Base-by-base conservation (phyloP, 192 early-diverging fungal species). In the Chytriomyces sp. region DNA sequence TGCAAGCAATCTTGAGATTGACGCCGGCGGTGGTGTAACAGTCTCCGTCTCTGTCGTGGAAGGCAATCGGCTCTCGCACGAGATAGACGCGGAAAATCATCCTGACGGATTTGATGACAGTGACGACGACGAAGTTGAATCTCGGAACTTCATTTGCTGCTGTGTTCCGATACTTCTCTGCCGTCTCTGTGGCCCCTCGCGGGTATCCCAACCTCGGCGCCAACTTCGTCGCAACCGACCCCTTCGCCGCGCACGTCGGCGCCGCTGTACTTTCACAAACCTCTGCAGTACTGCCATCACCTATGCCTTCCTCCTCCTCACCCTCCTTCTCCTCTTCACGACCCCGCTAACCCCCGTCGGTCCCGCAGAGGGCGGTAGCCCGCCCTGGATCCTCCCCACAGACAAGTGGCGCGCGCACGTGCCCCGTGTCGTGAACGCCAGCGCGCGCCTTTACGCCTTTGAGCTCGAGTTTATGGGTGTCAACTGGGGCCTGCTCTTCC, bases 1-100 rank as follows among this genome's bases (percentile, higher is more conserved):
- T 14, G 28, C 14, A 10, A 14, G 60, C 36, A 62, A 62, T 37
- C 3, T 65, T 40, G 63, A 65, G 34, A 65, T 65, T 28, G 63
- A 65, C 19, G 63, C 63, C 12, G 63, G 63, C 19, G 59, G 59
- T 22, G 10, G 63, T 33, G 63, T 65, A 7, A 52, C 49, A 19
- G 63, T 65, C 10, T 65, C 63, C 10, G 63, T 65, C 19, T 65
- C 63, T 49, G 63, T 65, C 26, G n/a, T n/a, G n/a, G n/a, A n/a
- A n/a, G n/a, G n/a, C n/a, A n/a, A n/a, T n/a, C n/a, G n/a, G n/a
- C n/a, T n/a, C n/a, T n/a, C n/a, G n/a, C n/a, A n/a, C n/a, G n/a
- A n/a, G n/a, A n/a, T n/a, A n/a, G n/a, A n/a, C n/a, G n/a, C n/a
- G n/a, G n/a, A n/a, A n/a, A n/a, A n/a, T n/a, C n/a, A n/a, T n/a